These are phyloP conservation scores for Evernia prunastri DNA, from an alignment of 495 filamentous ascomycete species.

Conservation along the genomic window DNA sequence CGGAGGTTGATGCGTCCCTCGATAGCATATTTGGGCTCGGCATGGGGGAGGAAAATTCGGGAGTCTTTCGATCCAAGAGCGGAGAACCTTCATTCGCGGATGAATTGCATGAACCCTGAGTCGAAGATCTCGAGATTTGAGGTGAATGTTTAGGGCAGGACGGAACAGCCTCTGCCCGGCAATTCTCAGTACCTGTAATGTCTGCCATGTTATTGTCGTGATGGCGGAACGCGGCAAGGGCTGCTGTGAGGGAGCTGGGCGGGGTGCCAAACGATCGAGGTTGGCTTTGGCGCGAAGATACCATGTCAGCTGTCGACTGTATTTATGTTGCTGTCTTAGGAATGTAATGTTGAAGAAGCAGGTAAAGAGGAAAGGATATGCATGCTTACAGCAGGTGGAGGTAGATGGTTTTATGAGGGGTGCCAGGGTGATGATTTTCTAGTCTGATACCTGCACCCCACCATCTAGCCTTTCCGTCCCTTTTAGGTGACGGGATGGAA, in stretches of 20 bases:
- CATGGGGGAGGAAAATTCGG: conserved; percentile 36
- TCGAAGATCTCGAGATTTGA: conserved; percentile 23
- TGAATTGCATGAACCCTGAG: conserved; percentile 28
- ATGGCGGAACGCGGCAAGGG: conserved; percentile 11
- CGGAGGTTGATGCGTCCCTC: conserved; percentile 67
- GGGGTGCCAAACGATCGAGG: conserved; percentile 7
- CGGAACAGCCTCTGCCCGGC: conserved; percentile 29
- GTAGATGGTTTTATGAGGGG: background rate
- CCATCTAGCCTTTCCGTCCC: conserved; percentile 8
- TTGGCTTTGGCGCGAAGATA: conserved; percentile 9
- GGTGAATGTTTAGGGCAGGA: conserved; percentile 22
- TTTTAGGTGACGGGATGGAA: conserved; percentile 8
- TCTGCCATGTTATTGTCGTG: conserved; percentile 28
- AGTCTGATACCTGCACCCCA: conserved; percentile 5
- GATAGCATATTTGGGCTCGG: conserved; percentile 50
- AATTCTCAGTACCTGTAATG: conserved; percentile 20
- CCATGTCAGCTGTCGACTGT: conserved; percentile 9
- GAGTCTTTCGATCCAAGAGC: conserved; percentile 20
- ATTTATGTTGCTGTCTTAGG: background rate
- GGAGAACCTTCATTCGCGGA: conserved; percentile 22
- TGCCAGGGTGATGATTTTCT: background rate
- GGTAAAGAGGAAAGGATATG: background rate
- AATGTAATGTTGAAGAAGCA: background rate
- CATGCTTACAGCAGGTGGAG: background rate
- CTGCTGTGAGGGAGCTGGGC: conserved; percentile 11